Conservation (phyloP, 768 basidiomycete species). For the Boletus sp. region DNA sequence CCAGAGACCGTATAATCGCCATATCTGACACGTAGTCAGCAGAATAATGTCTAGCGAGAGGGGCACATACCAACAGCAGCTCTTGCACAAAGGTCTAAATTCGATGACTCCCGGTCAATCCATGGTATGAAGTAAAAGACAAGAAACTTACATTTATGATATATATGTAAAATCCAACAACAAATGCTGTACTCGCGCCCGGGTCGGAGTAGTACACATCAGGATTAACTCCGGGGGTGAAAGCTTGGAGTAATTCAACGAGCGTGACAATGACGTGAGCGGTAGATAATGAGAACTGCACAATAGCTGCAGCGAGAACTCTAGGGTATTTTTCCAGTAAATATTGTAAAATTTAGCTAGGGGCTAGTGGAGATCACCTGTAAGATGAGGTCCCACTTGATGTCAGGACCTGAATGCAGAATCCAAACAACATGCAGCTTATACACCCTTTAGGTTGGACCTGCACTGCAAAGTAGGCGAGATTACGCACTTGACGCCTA, state of each 20-base stretch:
- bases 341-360: not conserved
- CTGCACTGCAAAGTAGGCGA: not conserved
- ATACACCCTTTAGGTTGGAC: not conserved
- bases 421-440: slow-evolving; percentile 16
- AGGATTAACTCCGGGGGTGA: slow-evolving; percentile 1
- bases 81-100: slow-evolving; percentile 18
- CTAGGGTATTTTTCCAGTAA: not conserved
- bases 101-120: not conserved
- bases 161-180: slow-evolving; percentile 19
- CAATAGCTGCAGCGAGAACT: slow-evolving; percentile 10
- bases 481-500: slow-evolving; percentile 12
- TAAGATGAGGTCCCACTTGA: not conserved
- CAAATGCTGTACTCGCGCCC: slow-evolving; percentile 1
- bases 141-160: slow-evolving; percentile 15
- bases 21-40: slow-evolving; percentile 14
- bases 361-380: slow-evolving; percentile 1
- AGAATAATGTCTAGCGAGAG: not conserved
- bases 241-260: slow-evolving; percentile 16
- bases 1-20: slow-evolving; percentile 22
- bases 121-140: not conserved
- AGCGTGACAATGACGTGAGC: slow-evolving; percentile 13
- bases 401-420: slow-evolving; percentile 5
- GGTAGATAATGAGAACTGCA: slow-evolving; percentile 16
- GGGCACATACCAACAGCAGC: slow-evolving; percentile 10
- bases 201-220: slow-evolving; percentile 8